phyloP scores from a whole-genome alignment of 2,329 filamentous ascomycete genomes.

The Cordyceps pruinosa region DNA sequence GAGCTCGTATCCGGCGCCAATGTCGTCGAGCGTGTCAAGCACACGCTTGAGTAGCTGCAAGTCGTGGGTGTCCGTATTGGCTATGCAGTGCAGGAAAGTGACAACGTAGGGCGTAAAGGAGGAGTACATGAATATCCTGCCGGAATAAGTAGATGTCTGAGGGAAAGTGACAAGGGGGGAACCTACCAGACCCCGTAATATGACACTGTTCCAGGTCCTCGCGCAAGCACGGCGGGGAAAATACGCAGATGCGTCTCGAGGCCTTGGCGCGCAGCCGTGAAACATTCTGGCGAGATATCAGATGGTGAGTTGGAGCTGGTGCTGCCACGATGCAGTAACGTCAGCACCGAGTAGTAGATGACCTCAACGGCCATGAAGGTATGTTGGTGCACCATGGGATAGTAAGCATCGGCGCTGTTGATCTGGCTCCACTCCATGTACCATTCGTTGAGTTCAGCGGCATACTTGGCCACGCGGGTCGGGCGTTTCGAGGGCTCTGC shows the following conservation, averaged over 20 bases:
- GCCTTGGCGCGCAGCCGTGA: constrained; percentile 15
- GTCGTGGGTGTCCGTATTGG: constrained; percentile 12
- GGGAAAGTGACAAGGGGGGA: neutral
- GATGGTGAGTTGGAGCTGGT: constrained; percentile 12
- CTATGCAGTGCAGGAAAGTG: constrained; percentile 17
- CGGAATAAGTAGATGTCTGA: neutral
- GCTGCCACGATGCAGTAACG: constrained; percentile 15
- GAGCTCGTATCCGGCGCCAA: neutral
- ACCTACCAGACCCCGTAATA: constrained; percentile 19
- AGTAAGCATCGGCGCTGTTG: constrained; percentile 14
- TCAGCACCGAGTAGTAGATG: constrained; percentile 18
- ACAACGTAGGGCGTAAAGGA: constrained; percentile 20
- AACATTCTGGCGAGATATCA: constrained; percentile 16
- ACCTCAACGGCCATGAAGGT: constrained; percentile 16
- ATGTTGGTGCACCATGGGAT: constrained; percentile 14
- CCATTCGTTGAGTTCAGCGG: constrained; percentile 14
- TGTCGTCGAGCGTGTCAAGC: constrained; percentile 8
- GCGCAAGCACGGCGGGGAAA: constrained; percentile 12
- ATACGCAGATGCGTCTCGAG: constrained; percentile 14
- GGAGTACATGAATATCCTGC: constrained; percentile 18
- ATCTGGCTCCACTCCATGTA: constrained; percentile 14
- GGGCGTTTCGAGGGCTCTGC: neutral
- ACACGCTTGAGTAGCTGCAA: constrained; percentile 9
- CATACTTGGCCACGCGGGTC: constrained; percentile 5
- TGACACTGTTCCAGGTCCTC: constrained; percentile 13